phyloP scores from a whole-genome alignment of 1,284 basidiomycete species.

The Malassezia furfur region DNA sequence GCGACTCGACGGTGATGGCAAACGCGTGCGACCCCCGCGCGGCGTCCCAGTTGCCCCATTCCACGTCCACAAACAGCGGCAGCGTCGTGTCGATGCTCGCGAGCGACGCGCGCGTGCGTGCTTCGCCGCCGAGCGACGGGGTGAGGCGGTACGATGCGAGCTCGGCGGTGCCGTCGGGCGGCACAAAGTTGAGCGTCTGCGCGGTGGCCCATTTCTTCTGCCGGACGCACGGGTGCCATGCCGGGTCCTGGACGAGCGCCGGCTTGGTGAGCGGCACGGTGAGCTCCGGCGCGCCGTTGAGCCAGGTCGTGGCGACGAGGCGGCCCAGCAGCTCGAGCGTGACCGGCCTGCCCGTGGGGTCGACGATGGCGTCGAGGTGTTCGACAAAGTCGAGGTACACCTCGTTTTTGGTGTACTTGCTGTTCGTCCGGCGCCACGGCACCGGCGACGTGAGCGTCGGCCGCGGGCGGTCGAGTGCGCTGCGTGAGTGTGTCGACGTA shows the following conservation, averaged over 20 bases:
- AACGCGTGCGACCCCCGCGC: constrained; percentile 7
- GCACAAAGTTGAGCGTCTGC: constrained; percentile 27
- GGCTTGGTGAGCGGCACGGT: constrained; percentile 47
- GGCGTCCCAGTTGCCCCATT: not conserved
- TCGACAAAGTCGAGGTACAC: constrained; percentile 38
- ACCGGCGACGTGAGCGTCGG: constrained; percentile 25
- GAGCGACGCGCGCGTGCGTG: constrained; percentile 10
- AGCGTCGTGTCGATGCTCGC: constrained; percentile 14
- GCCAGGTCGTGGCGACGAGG: constrained; percentile 27
- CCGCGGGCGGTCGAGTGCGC: constrained; percentile 3
- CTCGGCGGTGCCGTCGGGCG: constrained; percentile 35
- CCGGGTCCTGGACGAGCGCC: constrained; percentile 63
- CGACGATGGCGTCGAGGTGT: constrained; percentile 25
- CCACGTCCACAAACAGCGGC: constrained; percentile 3
- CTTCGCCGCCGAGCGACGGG: constrained; percentile 7
- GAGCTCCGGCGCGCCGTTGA: constrained; percentile 48
- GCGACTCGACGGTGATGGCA: constrained; percentile 9
- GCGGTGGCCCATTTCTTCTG: constrained; percentile 60
- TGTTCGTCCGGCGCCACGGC: constrained; percentile 38
- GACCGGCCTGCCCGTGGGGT: constrained; percentile 51
- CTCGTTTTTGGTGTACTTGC: constrained; percentile 39
- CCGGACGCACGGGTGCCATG: constrained; percentile 80
- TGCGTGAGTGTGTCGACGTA: not conserved
- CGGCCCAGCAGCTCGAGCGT: constrained; percentile 24
- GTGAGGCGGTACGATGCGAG: constrained; percentile 26